Percentiles rank a stretch among this genome's conserved stretches.
These are phyloP conservation scores for Scheffersomyces ergatensis DNA, from an alignment of 805 yeast species.

Conservation along the genomic window DNA sequence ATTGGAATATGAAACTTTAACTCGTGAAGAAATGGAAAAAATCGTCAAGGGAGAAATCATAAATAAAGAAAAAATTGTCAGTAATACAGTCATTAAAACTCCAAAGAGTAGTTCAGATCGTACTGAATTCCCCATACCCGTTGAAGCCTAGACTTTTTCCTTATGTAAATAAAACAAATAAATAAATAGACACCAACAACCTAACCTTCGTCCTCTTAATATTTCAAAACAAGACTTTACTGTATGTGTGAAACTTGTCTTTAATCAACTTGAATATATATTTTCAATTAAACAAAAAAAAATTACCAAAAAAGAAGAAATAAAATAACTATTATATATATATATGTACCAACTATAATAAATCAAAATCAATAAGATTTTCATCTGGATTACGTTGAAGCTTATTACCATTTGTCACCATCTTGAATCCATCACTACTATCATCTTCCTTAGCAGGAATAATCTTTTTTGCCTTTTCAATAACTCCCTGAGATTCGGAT, in stretches of 20 bases:
- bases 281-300: no score
- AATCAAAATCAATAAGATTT: background rate
- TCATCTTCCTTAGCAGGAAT: background rate
- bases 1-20: constrained; percentile 92
- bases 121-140: background rate
- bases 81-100: constrained; percentile 62
- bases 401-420: no score
- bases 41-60: constrained; percentile 78
- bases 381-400: background rate
- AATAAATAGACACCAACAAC: no score
- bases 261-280: no score
- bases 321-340: no score
- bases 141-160: background rate
- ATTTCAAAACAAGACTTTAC: no score
- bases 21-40: constrained; percentile 84
- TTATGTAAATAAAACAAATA: no score
- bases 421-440: constrained; percentile 4
- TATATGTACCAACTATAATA: background rate
- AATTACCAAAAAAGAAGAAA: no score
- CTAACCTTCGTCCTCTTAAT: no score
- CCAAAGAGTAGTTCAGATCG: background rate
- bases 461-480: background rate
- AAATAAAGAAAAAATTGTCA: constrained; percentile 61
- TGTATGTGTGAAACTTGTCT: no score
- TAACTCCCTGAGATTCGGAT: constrained; percentile 43